Evolutionary conservation across 2,329 filamentous ascomycete species (phyloP).

Genomic region (Chaetomium sp.): DNA sequence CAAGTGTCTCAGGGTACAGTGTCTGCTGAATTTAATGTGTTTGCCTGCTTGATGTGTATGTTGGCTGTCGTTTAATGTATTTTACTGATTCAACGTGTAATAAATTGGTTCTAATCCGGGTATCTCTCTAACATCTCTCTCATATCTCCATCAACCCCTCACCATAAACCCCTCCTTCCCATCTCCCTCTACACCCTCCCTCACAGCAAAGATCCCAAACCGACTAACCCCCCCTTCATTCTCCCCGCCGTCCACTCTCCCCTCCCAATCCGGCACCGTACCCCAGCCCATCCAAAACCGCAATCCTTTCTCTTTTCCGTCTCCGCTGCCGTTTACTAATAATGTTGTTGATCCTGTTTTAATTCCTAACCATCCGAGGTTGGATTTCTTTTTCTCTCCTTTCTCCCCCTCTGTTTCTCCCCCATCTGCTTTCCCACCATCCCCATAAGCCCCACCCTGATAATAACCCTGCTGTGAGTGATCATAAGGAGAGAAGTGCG

Average conservation of each 20-base stretch:
- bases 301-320: background rate
- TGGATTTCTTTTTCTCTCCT: background rate
- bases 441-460: background rate
- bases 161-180: background rate
- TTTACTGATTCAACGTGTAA: background rate
- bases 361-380: background rate
- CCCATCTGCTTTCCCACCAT: background rate
- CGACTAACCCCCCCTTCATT: constrained; percentile 1
- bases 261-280: constrained; percentile 5
- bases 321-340: background rate
- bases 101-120: too few relatives aligned
- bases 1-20: background rate
- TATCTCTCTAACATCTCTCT: background rate
- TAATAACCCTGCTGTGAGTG: too few relatives aligned
- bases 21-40: background rate
- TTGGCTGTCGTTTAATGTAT: background rate
- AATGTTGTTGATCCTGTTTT: background rate
- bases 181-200: background rate
- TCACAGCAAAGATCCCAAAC: constrained; percentile 1
- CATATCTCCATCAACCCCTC: background rate
- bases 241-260: background rate
- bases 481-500: background rate
- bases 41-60: too few relatives aligned
- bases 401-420: background rate
- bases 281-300: constrained; percentile 5